Evolutionary conservation across 305 asterid species (phyloP).

Genomic region (Euphrasia arctica): DNA sequence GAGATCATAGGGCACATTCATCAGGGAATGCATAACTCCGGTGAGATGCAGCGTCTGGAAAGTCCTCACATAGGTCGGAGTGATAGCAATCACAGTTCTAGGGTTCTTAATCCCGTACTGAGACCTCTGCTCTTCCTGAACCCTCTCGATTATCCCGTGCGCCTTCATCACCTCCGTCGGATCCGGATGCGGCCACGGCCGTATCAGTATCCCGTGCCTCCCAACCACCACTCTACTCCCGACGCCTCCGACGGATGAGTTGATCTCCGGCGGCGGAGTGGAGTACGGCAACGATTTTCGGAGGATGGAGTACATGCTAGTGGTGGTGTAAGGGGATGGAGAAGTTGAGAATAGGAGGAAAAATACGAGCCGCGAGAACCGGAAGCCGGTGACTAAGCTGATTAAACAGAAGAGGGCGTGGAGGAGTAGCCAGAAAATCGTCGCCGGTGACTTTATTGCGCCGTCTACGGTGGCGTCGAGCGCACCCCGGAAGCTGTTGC

Average conservation of each 20-base stretch:
- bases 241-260: constrained; percentile 25
- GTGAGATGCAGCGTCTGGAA: constrained; percentile 94
- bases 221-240: constrained; percentile 89
- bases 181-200: constrained; percentile 99
- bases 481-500: constrained; percentile 65
- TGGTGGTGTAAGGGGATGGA: constrained; percentile 50
- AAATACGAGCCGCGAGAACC: constrained; percentile 81
- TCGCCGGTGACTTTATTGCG: constrained; percentile 63
- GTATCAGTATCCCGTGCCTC: constrained; percentile 83
- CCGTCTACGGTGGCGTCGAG: constrained; percentile 66
- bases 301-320: constrained; percentile 39
- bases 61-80: constrained; percentile 92
- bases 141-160: constrained; percentile 78
- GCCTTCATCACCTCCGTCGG: constrained; percentile 91
- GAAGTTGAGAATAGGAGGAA: constrained; percentile 60
- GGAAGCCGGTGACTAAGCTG: constrained; percentile 81
- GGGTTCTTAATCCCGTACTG: constrained; percentile 84
- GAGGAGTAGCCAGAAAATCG: constrained; percentile 69
- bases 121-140: constrained; percentile 80
- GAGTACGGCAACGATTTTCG: constrained; percentile 27
- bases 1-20: constrained; percentile 80
- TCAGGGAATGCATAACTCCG: constrained; percentile 91
- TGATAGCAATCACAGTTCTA: constrained; percentile 65
- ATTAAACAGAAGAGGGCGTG: constrained; percentile 84
- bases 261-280: constrained; percentile 32